Conservation (phyloP, 208 protist species). For the Leishmania tropica region DNA sequence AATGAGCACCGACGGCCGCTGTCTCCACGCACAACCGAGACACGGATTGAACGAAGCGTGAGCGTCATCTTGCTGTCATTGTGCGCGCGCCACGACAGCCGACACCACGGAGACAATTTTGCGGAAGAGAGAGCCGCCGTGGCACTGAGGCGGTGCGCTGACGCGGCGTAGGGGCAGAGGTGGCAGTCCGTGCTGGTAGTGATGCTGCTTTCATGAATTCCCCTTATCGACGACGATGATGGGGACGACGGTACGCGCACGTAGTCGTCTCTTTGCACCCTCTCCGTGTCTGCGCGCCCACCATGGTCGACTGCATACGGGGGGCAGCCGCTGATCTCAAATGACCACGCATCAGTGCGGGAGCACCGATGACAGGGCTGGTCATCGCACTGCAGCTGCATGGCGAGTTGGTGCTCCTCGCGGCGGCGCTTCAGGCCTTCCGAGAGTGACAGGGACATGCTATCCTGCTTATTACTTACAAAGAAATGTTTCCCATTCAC, state of each 20-base stretch:
- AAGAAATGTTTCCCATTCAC: not conserved
- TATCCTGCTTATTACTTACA: not conserved
- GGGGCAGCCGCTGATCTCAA: not conserved
- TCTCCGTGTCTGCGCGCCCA: not conserved
- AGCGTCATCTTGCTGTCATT: constrained; percentile 20
- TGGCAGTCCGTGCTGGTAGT: not conserved
- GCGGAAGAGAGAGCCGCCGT: not conserved
- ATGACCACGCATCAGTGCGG: not conserved
- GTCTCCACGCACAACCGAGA: constrained; percentile 36
- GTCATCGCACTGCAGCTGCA: constrained; percentile 13
- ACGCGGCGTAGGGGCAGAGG: not conserved
- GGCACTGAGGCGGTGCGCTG: not conserved
- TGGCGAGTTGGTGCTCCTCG: constrained; percentile 25
- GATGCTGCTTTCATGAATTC: not conserved
- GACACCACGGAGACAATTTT: not conserved
- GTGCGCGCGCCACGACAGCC: not conserved
- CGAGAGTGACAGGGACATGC: not conserved
- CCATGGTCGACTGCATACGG: not conserved
- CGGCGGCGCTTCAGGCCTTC: constrained; percentile 27
- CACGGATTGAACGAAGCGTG: constrained; percentile 20
- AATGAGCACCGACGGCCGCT: constrained; percentile 25
- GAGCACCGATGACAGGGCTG: constrained; percentile 3
- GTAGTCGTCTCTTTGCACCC: not conserved
- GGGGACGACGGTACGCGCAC: not conserved
- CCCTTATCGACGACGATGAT: not conserved